phyloP scores from a whole-genome alignment of 257 asterid species.

The Salvia miltiorrhiza region DNA sequence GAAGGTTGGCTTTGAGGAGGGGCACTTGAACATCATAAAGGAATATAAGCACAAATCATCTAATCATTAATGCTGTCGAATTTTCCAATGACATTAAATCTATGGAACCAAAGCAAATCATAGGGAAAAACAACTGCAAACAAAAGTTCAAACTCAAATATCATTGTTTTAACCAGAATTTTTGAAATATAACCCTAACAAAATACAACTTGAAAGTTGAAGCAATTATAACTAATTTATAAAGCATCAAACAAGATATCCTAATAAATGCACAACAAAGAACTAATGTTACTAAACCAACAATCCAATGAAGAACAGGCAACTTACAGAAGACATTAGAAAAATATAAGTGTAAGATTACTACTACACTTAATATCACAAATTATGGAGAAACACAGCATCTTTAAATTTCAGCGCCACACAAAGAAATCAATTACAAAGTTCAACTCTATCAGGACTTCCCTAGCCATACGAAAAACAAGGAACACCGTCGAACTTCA shows the following conservation, averaged over 20 bases:
- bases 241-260: not conserved
- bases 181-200: too few relatives aligned
- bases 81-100: not conserved
- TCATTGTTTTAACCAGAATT: not conserved
- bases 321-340: not conserved
- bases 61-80: not conserved
- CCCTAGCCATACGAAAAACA: not conserved
- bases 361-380: not conserved
- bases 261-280: not conserved
- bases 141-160: not conserved
- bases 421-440: constrained; percentile 1
- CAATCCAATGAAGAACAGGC: not conserved
- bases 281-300: constrained; percentile 2
- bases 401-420: not conserved
- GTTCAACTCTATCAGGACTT: not conserved
- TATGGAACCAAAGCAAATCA: not conserved
- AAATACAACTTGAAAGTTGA: not conserved
- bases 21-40: not conserved
- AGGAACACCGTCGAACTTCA: not conserved
- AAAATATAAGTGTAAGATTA: not conserved
- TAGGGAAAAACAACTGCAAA: constrained; percentile 4
- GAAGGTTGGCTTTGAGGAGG: constrained; percentile 2
- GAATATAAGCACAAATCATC: not conserved
- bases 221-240: not conserved
- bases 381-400: not conserved